These are phyloP conservation scores for Russula brevipes DNA, from an alignment of 768 basidiomycete species.

Conservation along the genomic window DNA sequence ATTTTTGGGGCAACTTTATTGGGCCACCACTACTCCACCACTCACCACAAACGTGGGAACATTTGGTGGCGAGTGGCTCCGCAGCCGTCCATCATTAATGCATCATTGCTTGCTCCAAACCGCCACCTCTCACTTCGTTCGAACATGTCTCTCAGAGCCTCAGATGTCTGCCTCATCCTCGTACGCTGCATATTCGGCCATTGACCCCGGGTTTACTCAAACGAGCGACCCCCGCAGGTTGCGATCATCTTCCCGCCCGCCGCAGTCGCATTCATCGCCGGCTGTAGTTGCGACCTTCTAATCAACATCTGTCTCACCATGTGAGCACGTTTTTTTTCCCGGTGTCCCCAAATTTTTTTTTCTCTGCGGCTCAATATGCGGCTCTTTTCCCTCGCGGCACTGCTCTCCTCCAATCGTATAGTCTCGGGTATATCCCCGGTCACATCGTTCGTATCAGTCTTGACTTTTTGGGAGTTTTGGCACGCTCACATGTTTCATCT, in stretches of 20 bases:
- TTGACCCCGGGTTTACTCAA: not conserved
- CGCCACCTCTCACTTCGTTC: not conserved
- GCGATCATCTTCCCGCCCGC: slow-evolving; percentile 81
- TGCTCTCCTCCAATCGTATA: slow-evolving; percentile 27
- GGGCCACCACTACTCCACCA: too few species aligned
- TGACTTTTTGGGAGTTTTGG: not conserved
- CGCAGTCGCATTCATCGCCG: slow-evolving; percentile 68
- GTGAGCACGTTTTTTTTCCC: slow-evolving; percentile 38
- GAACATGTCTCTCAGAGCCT: slow-evolving; percentile 45
- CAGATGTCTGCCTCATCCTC: slow-evolving; percentile 75
- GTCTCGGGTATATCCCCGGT: slow-evolving; percentile 74
- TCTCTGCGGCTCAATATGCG: too few species aligned
- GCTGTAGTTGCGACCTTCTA: slow-evolving; percentile 81
- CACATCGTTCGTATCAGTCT: slow-evolving; percentile 39
- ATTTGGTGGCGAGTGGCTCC: too few species aligned
- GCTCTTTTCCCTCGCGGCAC: too few species aligned
- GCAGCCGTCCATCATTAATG: too few species aligned
- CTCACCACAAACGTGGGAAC: too few species aligned
- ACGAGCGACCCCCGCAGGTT: slow-evolving; percentile 39
- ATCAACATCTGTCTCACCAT: slow-evolving; percentile 78
- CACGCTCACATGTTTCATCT: too few species aligned
- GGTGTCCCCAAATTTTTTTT: not conserved
- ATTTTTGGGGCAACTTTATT: too few species aligned
- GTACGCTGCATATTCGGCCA: slow-evolving; percentile 36
- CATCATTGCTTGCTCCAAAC: not conserved